Percentiles rank a stretch among this genome's conserved stretches.
Conservation (phyloP, 345 rosid genomes). For the Boechera stricta region DNA sequence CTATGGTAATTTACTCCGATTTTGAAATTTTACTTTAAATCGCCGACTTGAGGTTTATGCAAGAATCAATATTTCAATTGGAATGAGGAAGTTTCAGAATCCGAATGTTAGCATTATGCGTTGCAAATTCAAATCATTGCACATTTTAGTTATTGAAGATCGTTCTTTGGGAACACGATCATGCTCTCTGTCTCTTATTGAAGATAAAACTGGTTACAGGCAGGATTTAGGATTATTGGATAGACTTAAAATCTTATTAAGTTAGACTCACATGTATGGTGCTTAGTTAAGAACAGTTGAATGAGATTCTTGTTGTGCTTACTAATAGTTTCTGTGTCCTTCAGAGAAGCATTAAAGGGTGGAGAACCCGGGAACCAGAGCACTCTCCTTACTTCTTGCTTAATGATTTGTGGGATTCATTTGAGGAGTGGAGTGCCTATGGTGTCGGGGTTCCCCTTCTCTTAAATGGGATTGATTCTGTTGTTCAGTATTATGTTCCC, state of each 20-base stretch:
- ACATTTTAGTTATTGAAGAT: background rate
- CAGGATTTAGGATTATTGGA: background rate
- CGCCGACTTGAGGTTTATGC: background rate
- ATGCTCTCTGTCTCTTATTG: background rate
- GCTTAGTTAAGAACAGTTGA: background rate
- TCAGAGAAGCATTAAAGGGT: constrained; percentile 53
- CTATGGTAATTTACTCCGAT: constrained; percentile 56
- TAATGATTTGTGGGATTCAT: constrained; percentile 84
- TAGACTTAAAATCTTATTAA: background rate
- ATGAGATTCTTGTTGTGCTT: background rate
- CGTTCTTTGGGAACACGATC: background rate
- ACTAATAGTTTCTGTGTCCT: constrained; percentile 9
- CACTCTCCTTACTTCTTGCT: constrained; percentile 61
- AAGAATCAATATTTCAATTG: background rate
- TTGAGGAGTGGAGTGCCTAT: constrained; percentile 86
- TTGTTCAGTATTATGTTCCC: constrained; percentile 87
- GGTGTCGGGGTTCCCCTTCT: constrained; percentile 84
- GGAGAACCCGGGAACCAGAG: constrained; percentile 58
- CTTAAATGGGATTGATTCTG: constrained; percentile 65
- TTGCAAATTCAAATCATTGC: background rate
- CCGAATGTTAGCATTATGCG: background rate
- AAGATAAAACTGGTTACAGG: background rate
- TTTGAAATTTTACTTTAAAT: background rate
- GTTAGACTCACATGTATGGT: background rate
- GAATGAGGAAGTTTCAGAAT: background rate